phyloP scores from a whole-genome alignment of 164 flowering plant species.

The Berberis thunbergii region DNA sequence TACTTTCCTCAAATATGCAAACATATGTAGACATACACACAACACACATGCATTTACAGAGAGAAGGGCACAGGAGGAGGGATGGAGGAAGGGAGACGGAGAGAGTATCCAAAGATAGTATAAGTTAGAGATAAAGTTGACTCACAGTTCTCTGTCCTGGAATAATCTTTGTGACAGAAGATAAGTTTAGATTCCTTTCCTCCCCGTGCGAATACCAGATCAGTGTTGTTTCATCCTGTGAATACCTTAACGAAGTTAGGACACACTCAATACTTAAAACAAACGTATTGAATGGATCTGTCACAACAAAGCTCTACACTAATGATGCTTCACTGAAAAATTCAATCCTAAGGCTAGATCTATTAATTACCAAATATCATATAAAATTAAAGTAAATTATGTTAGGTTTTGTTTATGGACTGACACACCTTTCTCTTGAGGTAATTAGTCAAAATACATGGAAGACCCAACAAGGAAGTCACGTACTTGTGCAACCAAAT shows the following conservation, averaged over 20 bases:
- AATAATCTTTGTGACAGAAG: conserved; percentile 28
- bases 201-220: conserved; percentile 38
- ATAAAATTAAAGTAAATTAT: too few species aligned
- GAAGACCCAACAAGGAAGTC: neutral
- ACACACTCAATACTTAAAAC: neutral
- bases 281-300: neutral
- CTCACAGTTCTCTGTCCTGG: conserved; percentile 56
- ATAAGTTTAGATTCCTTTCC: conserved; percentile 35
- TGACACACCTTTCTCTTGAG: neutral
- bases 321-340: neutral
- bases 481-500: neutral
- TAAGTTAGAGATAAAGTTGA: neutral
- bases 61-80: neutral
- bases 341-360: too few species aligned
- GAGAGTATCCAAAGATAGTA: neutral
- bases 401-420: neutral
- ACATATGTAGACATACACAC: too few species aligned
- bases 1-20: too few species aligned
- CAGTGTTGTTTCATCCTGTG: conserved; percentile 35
- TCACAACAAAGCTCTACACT: neutral
- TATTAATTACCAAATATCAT: too few species aligned
- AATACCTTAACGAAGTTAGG: neutral
- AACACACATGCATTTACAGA: neutral
- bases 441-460: neutral
- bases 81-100: neutral